Evolutionary conservation across 345 rosid genomes (phyloP).

Genomic region (Hypericum androsaemum): DNA sequence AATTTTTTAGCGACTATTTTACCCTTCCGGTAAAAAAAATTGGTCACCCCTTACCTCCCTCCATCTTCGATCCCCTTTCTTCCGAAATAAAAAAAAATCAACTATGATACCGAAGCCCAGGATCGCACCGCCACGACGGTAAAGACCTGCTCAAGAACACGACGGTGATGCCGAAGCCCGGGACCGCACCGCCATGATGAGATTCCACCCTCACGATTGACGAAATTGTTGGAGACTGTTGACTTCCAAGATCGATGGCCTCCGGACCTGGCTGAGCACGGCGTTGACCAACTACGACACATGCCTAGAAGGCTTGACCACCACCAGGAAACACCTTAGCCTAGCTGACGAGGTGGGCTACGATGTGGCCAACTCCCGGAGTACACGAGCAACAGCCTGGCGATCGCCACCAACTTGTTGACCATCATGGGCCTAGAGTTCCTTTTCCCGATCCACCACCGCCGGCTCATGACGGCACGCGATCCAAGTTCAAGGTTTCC

Average conservation of each 20-base stretch:
- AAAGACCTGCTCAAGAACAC: no score
- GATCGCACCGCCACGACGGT: no score
- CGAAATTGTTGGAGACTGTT: no score
- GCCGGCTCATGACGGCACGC: slow-evolving; percentile 7
- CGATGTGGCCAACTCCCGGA: slow-evolving; percentile 23
- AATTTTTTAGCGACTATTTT: no score
- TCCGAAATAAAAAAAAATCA: no score
- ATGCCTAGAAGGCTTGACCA: slow-evolving; percentile 54
- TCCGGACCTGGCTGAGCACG: slow-evolving; percentile 77
- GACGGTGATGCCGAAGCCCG: no score
- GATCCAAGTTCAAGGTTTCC: slow-evolving; percentile 20
- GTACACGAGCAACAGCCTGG: slow-evolving; percentile 27
- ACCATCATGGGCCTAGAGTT: background rate
- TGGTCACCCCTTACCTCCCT: no score
- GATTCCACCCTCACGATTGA: no score
- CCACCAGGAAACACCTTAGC: background rate
- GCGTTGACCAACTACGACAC: slow-evolving; percentile 50
- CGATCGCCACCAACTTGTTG: slow-evolving; percentile 16
- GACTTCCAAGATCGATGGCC: slow-evolving; percentile 41
- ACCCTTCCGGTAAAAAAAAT: no score
- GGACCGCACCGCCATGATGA: no score
- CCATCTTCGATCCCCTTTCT: no score
- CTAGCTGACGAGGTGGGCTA: slow-evolving; percentile 2
- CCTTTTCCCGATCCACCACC: slow-evolving; percentile 3
- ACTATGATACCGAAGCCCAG: no score